Conservation (phyloP, 179 eudicot genomes). For the Corrigiola litoralis region DNA sequence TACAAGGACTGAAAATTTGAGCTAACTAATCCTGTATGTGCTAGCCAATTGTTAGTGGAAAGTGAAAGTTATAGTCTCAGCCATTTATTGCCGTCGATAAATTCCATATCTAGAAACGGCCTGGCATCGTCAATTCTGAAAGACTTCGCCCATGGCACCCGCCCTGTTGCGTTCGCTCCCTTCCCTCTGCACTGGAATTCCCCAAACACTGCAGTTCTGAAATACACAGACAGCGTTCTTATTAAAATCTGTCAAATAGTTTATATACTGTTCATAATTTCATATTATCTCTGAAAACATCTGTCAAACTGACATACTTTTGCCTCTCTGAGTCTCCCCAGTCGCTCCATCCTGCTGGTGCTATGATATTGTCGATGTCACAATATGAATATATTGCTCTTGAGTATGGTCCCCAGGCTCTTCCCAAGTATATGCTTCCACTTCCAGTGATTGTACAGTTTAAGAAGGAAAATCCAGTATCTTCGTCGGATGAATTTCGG, state of each 20-base stretch:
- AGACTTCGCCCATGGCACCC: slow-evolving; percentile 64
- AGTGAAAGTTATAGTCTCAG: slow-evolving; percentile 37
- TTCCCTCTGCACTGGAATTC: slow-evolving; percentile 62
- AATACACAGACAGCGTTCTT: neutral
- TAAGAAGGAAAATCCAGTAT: slow-evolving; percentile 72
- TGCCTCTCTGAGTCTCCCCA: slow-evolving; percentile 43
- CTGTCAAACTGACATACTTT: slow-evolving; percentile 14
- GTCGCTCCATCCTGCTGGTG: slow-evolving; percentile 56
- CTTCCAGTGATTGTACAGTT: slow-evolving; percentile 62
- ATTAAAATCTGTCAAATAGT: neutral
- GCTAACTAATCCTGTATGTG: neutral
- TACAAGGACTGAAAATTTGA: slow-evolving; percentile 1
- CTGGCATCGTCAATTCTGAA: slow-evolving; percentile 40
- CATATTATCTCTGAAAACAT: neutral
- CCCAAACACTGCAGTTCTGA: slow-evolving; percentile 71
- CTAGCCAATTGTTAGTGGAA: neutral
- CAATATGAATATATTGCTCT: slow-evolving; percentile 52
- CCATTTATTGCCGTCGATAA: slow-evolving; percentile 76
- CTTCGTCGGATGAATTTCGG: slow-evolving; percentile 42
- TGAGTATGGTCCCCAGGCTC: slow-evolving; percentile 69
- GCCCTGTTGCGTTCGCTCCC: slow-evolving; percentile 52
- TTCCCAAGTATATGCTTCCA: slow-evolving; percentile 54
- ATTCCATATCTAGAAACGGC: slow-evolving; percentile 49
- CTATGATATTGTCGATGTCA: slow-evolving; percentile 36
- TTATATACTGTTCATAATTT: neutral